Conservation (phyloP, 441 rosid species). For the Erysimum pusillum region DNA sequence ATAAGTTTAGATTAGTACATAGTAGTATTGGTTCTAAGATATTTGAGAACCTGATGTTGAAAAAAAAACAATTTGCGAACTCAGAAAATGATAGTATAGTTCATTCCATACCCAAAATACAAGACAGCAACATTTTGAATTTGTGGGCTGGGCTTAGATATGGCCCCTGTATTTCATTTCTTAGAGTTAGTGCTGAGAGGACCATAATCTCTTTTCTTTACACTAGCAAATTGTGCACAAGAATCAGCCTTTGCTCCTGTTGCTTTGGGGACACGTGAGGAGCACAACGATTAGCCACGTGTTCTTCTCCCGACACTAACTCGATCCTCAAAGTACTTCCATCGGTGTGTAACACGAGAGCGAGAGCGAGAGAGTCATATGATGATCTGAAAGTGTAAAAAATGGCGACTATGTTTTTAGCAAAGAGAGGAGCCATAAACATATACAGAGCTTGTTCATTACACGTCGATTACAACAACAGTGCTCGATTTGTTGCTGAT, state of each 20-base stretch:
- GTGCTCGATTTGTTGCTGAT: conserved; percentile 22
- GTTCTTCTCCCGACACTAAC: conserved; percentile 38
- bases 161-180: conserved; percentile 15
- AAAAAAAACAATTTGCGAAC: not conserved
- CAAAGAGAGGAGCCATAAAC: conserved; percentile 35
- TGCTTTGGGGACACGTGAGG: conserved; percentile 33
- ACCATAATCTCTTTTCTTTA: not conserved
- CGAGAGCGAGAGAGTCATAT: not conserved
- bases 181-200: not conserved
- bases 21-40: too few species aligned
- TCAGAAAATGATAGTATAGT: not conserved
- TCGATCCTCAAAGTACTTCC: conserved; percentile 8
- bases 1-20: not conserved
- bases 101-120: not conserved
- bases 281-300: conserved; percentile 9
- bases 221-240: not conserved
- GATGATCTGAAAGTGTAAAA: not conserved
- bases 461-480: conserved; percentile 7
- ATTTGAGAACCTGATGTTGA: too few species aligned
- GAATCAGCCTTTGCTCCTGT: conserved; percentile 8
- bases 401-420: conserved; percentile 36
- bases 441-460: conserved; percentile 19
- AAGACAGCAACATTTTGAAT: not conserved
- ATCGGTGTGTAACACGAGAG: conserved; percentile 1
- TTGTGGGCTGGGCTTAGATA: conserved; percentile 21